phyloP scores from a whole-genome alignment of 2,329 filamentous ascomycete genomes.

The Pezicula carpinea region DNA sequence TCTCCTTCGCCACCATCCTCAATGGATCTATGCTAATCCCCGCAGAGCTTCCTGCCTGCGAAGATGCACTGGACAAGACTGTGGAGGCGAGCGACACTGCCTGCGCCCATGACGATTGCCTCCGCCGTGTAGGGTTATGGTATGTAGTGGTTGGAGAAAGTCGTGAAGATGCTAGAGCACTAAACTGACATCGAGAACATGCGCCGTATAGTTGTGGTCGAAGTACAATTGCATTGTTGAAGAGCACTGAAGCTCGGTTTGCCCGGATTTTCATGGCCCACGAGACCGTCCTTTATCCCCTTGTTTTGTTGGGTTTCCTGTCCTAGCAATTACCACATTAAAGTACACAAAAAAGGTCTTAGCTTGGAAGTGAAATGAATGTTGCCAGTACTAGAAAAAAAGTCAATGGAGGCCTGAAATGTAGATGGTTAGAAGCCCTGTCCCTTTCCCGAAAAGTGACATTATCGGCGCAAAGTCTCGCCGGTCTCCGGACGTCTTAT shows the following conservation, averaged over 20 bases:
- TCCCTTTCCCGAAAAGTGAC: conserved; percentile 4
- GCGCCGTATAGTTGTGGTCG: conserved; percentile 32
- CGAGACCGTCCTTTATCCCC: conserved; percentile 5
- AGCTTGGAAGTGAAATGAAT: neutral
- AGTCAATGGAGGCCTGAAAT: neutral
- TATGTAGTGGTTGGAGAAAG: conserved; percentile 15
- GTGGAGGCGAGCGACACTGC: conserved; percentile 67
- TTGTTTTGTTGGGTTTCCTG: no score
- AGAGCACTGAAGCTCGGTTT: conserved; percentile 44
- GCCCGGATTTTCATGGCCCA: conserved; percentile 49
- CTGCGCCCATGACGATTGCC: conserved; percentile 68
- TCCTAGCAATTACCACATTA: no score
- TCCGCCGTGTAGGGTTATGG: conserved; percentile 36
- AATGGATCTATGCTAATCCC: conserved; percentile 81
- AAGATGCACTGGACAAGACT: conserved; percentile 63
- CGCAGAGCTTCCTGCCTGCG: conserved; percentile 52
- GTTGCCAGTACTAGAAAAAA: neutral
- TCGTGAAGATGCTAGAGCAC: conserved; percentile 6
- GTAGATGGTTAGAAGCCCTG: conserved; percentile 1
- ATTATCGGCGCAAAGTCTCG: conserved; percentile 13
- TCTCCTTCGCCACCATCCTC: conserved; percentile 87
- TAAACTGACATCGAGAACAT: conserved; percentile 36
- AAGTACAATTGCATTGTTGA: conserved; percentile 29
- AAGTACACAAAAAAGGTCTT: neutral
- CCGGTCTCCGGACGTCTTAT: neutral